Base-by-base conservation (phyloP, 2,329 filamentous ascomycete species). In the Aspergillus ochraceoroseus region DNA sequence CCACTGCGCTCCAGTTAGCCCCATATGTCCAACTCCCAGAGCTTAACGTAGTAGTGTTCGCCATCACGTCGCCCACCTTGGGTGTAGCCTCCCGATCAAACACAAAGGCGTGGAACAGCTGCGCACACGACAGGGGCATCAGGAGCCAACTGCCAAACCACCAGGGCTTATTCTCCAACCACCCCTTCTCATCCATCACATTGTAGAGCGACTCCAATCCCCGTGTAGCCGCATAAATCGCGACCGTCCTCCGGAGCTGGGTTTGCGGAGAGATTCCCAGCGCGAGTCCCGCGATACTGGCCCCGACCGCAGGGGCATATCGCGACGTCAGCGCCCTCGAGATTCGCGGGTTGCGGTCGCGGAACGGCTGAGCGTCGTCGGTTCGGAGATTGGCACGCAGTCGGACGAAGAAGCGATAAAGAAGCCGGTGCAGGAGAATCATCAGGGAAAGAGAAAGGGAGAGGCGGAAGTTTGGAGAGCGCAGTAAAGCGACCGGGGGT, bases 191-290 rank as follows among this genome's bases (percentile, higher is more conserved):
- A 58, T 95, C 86, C 4, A 87, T 74, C 13, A 82, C 73, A 62
- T 95, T 95, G 74, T 89, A 96, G 3, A 78, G 74, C 52, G 90
- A 92, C 61, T 98, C 90, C 25, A 94, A 70, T 1, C 87, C 85
- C 35, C 87, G 77, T 52, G 87, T 90, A 46, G 87, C 73, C 41
- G 82, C 72, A 59, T 90, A 94, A 46, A 96, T 86, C 9, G 87
- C 82, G 32, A 92, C 76, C 0, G 85, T 87, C 38, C 90, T 73
- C 35, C 92, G 81, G 52, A 92, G 62, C 52, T 85, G 81, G 48
- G 80, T 74, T 25, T 73, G 77, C 53, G 59, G 90, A 73, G 80
- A 86, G 7, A 94, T 76, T 5, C 85, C 86, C 12, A 96, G 71
- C 34, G 86, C 83, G 34, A 94, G 75, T 2, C 90, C 90, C 1